Evolutionary conservation across 2,329 filamentous ascomycete genomes (phyloP).

Genomic region (Fusarium hostae): DNA sequence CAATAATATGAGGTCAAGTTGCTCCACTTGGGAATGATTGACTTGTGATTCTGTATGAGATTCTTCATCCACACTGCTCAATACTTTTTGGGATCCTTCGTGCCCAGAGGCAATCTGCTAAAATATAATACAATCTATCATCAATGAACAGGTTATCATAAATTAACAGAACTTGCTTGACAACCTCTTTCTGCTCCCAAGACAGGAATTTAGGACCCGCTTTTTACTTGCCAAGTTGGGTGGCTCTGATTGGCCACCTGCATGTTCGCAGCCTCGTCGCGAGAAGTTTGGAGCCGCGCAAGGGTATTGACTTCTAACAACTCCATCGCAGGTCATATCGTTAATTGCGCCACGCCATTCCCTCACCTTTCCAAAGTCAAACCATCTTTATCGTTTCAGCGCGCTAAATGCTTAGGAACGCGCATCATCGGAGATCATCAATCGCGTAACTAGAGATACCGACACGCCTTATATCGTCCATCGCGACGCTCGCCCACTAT

Average conservation of each 20-base stretch:
- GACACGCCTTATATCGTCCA: constrained; percentile 20
- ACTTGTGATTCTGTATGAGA: background rate
- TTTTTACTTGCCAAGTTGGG: background rate
- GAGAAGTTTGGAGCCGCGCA: constrained; percentile 52
- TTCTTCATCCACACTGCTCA: background rate
- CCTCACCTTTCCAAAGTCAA: constrained; percentile 17
- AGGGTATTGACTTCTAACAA: constrained; percentile 39
- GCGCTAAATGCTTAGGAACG: background rate
- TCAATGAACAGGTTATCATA: background rate
- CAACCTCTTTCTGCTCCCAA: background rate
- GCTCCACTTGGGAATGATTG: background rate
- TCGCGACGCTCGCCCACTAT: constrained; percentile 47
- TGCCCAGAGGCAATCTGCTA: background rate
- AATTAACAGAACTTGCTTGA: background rate
- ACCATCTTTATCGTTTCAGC: background rate
- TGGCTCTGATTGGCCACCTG: constrained; percentile 43
- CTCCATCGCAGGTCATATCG: constrained; percentile 31
- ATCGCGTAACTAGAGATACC: constrained; percentile 34
- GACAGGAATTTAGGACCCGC: constrained; percentile 28
- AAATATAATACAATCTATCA: background rate
- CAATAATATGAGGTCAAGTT: background rate
- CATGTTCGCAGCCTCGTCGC: constrained; percentile 48
- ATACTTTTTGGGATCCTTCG: background rate
- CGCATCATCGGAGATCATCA: constrained; percentile 9
- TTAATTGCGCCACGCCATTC: constrained; percentile 40